These are phyloP conservation scores for Lyophyllum decastes DNA, from an alignment of 768 basidiomycete genomes.

Conservation along the genomic window DNA sequence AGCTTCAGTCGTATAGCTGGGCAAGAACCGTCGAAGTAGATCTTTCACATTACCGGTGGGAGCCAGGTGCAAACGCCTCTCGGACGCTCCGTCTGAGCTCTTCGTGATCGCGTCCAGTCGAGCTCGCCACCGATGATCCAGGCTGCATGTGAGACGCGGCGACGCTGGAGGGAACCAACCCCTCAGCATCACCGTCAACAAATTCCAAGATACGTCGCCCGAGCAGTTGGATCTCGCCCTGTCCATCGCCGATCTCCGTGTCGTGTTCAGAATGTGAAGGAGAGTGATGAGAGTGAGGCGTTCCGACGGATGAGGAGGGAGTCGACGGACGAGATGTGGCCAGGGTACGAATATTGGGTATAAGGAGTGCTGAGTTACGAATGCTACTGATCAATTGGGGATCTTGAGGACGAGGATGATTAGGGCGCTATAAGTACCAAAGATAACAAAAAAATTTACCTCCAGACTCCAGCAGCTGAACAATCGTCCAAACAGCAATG, in stretches of 20 bases:
- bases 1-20: not conserved
- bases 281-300: slow-evolving; percentile 70
- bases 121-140: slow-evolving; percentile 67
- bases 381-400: slow-evolving; percentile 90
- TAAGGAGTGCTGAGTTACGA: slow-evolving; percentile 76
- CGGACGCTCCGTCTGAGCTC: slow-evolving; percentile 81
- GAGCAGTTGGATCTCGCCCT: slow-evolving; percentile 87
- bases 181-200: slow-evolving; percentile 74
- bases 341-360: slow-evolving; percentile 85
- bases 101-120: slow-evolving; percentile 68
- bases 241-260: slow-evolving; percentile 84
- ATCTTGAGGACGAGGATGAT: slow-evolving; percentile 45
- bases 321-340: slow-evolving; percentile 71
- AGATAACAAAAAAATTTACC: slow-evolving; percentile 42
- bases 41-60: slow-evolving; percentile 44
- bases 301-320: slow-evolving; percentile 73
- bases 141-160: slow-evolving; percentile 68
- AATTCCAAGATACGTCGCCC: slow-evolving; percentile 85
- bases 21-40: not conserved
- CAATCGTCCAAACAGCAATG: slow-evolving; percentile 99
- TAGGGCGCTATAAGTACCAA: not conserved
- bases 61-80: slow-evolving; percentile 75
- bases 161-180: slow-evolving; percentile 58
- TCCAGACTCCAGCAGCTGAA: slow-evolving; percentile 95
- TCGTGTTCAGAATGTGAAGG: slow-evolving; percentile 75